Percentiles rank a stretch among this genome's conserved stretches.
phyloP scores from a whole-genome alignment of 495 filamentous ascomycete species.

The Tricharina praecox region DNA sequence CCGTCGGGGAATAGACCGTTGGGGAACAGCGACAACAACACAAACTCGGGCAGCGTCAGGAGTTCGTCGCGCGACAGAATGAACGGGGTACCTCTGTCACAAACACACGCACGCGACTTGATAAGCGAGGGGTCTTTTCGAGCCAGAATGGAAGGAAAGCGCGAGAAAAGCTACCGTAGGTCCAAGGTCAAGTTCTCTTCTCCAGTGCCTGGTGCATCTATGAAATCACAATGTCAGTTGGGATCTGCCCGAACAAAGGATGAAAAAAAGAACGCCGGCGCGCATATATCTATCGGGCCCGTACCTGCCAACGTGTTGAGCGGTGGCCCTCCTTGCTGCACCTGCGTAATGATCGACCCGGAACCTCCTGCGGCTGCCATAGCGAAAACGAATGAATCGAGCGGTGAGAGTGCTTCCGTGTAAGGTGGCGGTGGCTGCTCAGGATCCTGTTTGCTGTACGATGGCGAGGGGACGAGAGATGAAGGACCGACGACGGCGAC shows the following conservation, averaged over 20 bases:
- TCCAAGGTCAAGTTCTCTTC: constrained; percentile 95
- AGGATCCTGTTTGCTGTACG: constrained; percentile 24
- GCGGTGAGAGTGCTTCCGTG: constrained; percentile 79
- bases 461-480: constrained; percentile 16
- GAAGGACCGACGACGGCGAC: not conserved
- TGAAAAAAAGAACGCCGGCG: constrained; percentile 8
- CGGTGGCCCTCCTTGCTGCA: constrained; percentile 77
- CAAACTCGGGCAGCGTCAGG: constrained; percentile 88
- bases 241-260: too few relatives aligned
- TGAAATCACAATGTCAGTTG: too few relatives aligned
- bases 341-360: constrained; percentile 96
- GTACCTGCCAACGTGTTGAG: constrained; percentile 78
- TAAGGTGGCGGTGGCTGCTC: constrained; percentile 72
- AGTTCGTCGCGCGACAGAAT: constrained; percentile 87
- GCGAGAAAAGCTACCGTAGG: constrained; percentile 46
- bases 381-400: constrained; percentile 86
- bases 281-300: constrained; percentile 20
- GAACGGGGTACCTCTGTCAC: constrained; percentile 68
- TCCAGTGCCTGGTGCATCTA: constrained; percentile 32
- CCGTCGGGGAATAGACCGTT: constrained; percentile 96
- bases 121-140: constrained; percentile 10
- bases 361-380: constrained; percentile 95
- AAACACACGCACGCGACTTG: constrained; percentile 4
- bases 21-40: constrained; percentile 93
- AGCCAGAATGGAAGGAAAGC: not conserved